These are phyloP conservation scores for Hericium erinaceus DNA, from an alignment of 768 basidiomycete species.

Conservation along the genomic window DNA sequence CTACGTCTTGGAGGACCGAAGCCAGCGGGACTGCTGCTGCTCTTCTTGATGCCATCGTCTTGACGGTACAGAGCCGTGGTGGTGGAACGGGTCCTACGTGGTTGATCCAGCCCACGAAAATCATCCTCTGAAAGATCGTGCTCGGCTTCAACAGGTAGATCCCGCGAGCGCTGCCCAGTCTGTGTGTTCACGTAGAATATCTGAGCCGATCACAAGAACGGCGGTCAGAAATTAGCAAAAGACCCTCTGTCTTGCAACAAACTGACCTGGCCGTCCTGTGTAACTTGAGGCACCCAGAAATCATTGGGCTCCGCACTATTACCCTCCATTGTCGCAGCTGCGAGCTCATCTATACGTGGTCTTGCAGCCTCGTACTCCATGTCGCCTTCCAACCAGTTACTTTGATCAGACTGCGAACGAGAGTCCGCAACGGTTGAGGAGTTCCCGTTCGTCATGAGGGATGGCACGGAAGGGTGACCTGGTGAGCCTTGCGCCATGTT, in stretches of 20 bases:
- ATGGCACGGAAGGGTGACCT: too few species aligned
- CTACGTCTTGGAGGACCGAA: constrained; percentile 53
- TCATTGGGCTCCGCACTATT: constrained; percentile 47
- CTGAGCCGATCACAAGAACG: constrained; percentile 29
- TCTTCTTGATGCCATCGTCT: constrained; percentile 17
- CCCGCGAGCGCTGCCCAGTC: constrained; percentile 73
- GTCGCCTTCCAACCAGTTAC: constrained; percentile 49
- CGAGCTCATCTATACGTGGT: constrained; percentile 26
- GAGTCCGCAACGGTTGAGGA: not conserved
- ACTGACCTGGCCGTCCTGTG: constrained; percentile 73
- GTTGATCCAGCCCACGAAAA: constrained; percentile 48
- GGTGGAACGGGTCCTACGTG: constrained; percentile 31
- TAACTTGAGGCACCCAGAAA: constrained; percentile 88
- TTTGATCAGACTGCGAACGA: constrained; percentile 34
- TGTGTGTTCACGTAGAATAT: constrained; percentile 94
- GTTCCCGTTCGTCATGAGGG: too few species aligned
- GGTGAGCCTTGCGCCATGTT: too few species aligned
- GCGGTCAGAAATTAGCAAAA: not conserved
- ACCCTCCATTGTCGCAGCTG: constrained; percentile 15
- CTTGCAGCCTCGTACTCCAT: constrained; percentile 21
- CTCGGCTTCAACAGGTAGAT: constrained; percentile 71
- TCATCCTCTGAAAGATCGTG: constrained; percentile 57
- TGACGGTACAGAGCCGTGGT: constrained; percentile 39
- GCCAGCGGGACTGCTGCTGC: constrained; percentile 28
- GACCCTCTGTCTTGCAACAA: not conserved